These are phyloP conservation scores for Penicillium sp. DNA, from an alignment of 2,329 filamentous ascomycete genomes.

Conservation along the genomic window DNA sequence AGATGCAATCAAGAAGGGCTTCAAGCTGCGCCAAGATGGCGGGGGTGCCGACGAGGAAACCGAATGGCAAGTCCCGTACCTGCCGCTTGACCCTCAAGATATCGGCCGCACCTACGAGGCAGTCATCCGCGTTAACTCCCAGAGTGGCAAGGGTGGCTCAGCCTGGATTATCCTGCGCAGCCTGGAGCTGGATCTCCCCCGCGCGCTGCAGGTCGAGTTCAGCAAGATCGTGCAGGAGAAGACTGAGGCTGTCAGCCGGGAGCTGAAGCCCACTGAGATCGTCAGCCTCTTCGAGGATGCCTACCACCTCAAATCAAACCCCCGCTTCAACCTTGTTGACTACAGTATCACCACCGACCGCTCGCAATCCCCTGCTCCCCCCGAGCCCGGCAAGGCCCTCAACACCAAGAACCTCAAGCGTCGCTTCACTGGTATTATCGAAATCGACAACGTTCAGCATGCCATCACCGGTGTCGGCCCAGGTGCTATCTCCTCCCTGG, in stretches of 20 bases:
- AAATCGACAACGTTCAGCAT: conserved; percentile 77
- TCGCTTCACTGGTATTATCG: conserved; percentile 79
- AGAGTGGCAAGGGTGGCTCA: conserved; percentile 89
- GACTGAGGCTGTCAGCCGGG: conserved; percentile 76
- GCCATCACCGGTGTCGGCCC: conserved; percentile 77
- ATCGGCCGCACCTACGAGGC: conserved; percentile 97
- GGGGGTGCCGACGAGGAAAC: conserved; percentile 59
- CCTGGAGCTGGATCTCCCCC: conserved; percentile 84
- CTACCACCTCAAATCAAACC: conserved; percentile 80
- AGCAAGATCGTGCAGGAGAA: conserved; percentile 79
- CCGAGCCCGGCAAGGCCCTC: conserved; percentile 66
- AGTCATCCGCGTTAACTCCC: conserved; percentile 95
- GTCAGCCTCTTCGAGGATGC: conserved; percentile 81
- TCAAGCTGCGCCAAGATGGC: conserved; percentile 63
- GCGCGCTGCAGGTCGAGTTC: conserved; percentile 88
- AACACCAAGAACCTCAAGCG: conserved; percentile 76
- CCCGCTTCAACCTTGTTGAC: conserved; percentile 82
- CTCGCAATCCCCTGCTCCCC: conserved; percentile 68
- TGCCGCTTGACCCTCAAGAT: conserved; percentile 87
- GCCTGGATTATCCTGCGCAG: conserved; percentile 91
- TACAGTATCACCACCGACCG: conserved; percentile 88
- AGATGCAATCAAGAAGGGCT: conserved; percentile 91
- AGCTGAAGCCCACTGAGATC: conserved; percentile 81
- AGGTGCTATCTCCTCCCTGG: conserved; percentile 85
- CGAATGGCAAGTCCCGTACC: conserved; percentile 82